Evolutionary conservation across 2,329 filamentous ascomycete species (phyloP), one percentile per base, ranked within the genome.

Genomic region (Claviceps maximensis): DNA sequence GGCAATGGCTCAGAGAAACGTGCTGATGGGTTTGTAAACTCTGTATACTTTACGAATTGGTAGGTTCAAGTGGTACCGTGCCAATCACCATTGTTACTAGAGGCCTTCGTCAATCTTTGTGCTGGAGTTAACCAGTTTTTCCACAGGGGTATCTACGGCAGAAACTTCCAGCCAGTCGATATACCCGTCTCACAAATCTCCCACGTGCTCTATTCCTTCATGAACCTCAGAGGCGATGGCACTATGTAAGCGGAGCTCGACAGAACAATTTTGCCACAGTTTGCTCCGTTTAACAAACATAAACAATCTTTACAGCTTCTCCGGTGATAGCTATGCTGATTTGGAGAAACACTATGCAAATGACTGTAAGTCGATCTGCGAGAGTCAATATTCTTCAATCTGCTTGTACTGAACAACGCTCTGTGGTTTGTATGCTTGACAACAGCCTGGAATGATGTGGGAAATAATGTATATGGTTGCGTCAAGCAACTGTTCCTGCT

Each of bases 141-240:
- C 44, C 19, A 1, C 21, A 77, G 76, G 85, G 84, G 79, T 44
- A 87, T 89, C 53, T 93, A 94, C 63, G 85, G 71, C 25, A 78
- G 88, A 50, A 80, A 86, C 59, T 88, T 85, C 64, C 77, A 86
- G 53, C 84, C 87, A 0, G 76, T 84, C 50, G 74, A 88, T 59
- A 74, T 95, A 9, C 84, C 84, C 0, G 79, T 75, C 2, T 74
- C 79, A 2, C 74, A 88, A 57, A 70, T 95, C 50, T 91, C 85
- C 0, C 87, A 93, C 60, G 74, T 95, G 1, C 74, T 95, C 2
- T 95, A 80, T 62, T 78, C 89, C 2, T 95, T 95, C 67, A 85
- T 87, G 61, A 90, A 94, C 62, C 67, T 94, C 19, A 73, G 74
- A 9, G 65, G 78, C 0, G 79, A 84, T 51, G 89, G 89, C 36